phyloP scores from a whole-genome alignment of 805 yeast species.

The Candida namnaoensis region DNA sequence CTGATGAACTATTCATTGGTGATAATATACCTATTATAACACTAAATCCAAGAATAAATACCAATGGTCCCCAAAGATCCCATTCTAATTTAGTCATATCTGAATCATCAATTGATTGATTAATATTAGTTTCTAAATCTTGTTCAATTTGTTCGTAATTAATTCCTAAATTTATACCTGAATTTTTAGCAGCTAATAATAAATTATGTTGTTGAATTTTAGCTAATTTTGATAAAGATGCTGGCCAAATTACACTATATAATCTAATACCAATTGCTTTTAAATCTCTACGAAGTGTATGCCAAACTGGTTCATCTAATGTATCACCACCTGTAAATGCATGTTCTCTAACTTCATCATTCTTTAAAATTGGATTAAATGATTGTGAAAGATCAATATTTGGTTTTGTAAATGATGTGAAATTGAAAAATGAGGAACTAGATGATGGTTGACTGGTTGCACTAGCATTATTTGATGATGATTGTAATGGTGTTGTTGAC shows the following conservation, averaged over 20 bases:
- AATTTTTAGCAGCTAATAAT: slow-evolving; percentile 18
- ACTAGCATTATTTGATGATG: background rate
- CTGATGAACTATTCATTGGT: slow-evolving; percentile 27
- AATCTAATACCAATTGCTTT: slow-evolving; percentile 33
- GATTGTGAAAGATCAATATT: slow-evolving; percentile 21
- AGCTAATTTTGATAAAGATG: slow-evolving; percentile 19
- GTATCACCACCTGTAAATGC: slow-evolving; percentile 57
- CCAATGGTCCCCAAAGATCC: slow-evolving; percentile 68
- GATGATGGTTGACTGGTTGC: background rate
- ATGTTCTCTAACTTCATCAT: slow-evolving; percentile 18
- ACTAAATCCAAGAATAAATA: slow-evolving; percentile 49
- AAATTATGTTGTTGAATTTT: slow-evolving; percentile 21
- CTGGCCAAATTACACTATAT: slow-evolving; percentile 34
- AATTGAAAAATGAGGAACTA: slow-evolving; percentile 16
- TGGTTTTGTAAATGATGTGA: slow-evolving; percentile 18
- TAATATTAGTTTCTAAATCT: slow-evolving; percentile 17
- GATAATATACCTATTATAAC: slow-evolving; percentile 30
- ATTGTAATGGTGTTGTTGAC: background rate
- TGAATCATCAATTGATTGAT: slow-evolving; percentile 15
- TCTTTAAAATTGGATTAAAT: slow-evolving; percentile 21
- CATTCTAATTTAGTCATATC: slow-evolving; percentile 32
- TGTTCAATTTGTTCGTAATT: slow-evolving; percentile 19
- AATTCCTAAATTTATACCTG: slow-evolving; percentile 20
- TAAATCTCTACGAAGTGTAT: slow-evolving; percentile 42
- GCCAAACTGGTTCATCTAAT: slow-evolving; percentile 57